Evolutionary conservation across 2,329 filamentous ascomycete species (phyloP).

Genomic region (Plectosphaerella plurivora): DNA sequence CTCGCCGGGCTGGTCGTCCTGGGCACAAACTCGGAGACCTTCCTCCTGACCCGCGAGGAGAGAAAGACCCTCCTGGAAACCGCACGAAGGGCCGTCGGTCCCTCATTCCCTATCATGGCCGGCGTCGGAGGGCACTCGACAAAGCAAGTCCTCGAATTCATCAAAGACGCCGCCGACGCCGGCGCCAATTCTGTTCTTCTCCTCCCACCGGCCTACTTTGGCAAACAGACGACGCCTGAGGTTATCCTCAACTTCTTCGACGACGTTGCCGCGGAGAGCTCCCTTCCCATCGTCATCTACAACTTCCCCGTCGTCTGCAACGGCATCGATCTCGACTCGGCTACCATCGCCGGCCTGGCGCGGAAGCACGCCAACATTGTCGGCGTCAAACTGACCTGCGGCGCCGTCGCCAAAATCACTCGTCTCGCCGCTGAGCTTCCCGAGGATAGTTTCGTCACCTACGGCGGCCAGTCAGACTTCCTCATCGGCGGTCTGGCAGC

Average conservation of each 20-base stretch:
- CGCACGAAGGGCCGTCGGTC: conserved; percentile 49
- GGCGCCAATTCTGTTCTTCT: conserved; percentile 60
- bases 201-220: conserved; percentile 61
- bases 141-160: conserved; percentile 56
- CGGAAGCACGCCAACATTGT: conserved; percentile 48
- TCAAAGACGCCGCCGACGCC: conserved; percentile 52
- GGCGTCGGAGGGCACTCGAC: conserved; percentile 63
- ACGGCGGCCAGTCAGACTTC: conserved; percentile 71
- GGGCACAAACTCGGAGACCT: conserved; percentile 52
- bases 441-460: conserved; percentile 58
- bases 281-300: conserved; percentile 59
- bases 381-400: conserved; percentile 63
- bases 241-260: conserved; percentile 57
- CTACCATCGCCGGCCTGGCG: conserved; percentile 51
- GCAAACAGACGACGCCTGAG: conserved; percentile 52
- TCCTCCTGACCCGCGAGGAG: conserved; percentile 56
- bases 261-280: conserved; percentile 46
- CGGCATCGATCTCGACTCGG: conserved; percentile 64
- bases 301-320: conserved; percentile 68
- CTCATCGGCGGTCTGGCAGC: conserved; percentile 56
- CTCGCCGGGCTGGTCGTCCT: conserved; percentile 48
- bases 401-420: conserved; percentile 67
- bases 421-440: conserved; percentile 49
- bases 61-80: conserved; percentile 49
- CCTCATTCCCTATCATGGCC: conserved; percentile 54